A percentile compares a stretch with the other conserved stretches of the same genome.
These are phyloP conservation scores for Ascochyta lentis DNA, from an alignment of 2,329 filamentous ascomycete species.

Conservation along the genomic window DNA sequence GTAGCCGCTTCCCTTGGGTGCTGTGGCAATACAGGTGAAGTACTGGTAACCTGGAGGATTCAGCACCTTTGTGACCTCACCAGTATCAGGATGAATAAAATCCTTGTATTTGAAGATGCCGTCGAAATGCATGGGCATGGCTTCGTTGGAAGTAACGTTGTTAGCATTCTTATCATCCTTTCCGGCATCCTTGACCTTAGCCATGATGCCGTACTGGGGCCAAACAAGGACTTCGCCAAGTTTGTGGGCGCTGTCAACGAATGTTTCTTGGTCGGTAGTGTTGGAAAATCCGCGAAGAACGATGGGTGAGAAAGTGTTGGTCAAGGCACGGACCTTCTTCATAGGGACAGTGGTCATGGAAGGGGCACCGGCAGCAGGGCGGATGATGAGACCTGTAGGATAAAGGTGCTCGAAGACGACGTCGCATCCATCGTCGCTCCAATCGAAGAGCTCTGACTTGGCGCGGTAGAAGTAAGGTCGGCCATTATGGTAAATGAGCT, in stretches of 20 bases:
- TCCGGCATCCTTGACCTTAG: conserved; percentile 66
- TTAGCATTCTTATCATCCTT: conserved; percentile 56
- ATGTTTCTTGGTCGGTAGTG: conserved; percentile 54
- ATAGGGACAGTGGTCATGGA: conserved; percentile 56
- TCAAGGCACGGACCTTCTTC: conserved; percentile 54
- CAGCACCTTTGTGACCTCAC: conserved; percentile 49
- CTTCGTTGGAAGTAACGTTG: conserved; percentile 58
- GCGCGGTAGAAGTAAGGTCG: conserved; percentile 36
- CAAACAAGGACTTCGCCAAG: conserved; percentile 59
- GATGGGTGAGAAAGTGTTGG: conserved; percentile 61
- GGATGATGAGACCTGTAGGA: conserved; percentile 31
- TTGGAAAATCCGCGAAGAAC: conserved; percentile 61
- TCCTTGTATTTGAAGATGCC: conserved; percentile 63
- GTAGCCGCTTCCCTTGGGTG: conserved; percentile 60
- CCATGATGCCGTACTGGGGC: conserved; percentile 63
- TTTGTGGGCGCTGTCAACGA: conserved; percentile 55
- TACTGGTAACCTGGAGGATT: conserved; percentile 56
- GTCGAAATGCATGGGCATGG: conserved; percentile 65
- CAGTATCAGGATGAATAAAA: conserved; percentile 44
- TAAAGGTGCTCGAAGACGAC: conserved; percentile 34
- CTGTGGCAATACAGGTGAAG: conserved; percentile 57
- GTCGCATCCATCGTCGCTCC: conserved; percentile 6
- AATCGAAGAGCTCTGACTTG: conserved; percentile 25
- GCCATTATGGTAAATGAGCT: conserved; percentile 29
- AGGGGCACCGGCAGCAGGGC: conserved; percentile 26